These are phyloP conservation scores for Protomyces macrosporus DNA, from an alignment of 1,139 yeast species.

Conservation along the genomic window DNA sequence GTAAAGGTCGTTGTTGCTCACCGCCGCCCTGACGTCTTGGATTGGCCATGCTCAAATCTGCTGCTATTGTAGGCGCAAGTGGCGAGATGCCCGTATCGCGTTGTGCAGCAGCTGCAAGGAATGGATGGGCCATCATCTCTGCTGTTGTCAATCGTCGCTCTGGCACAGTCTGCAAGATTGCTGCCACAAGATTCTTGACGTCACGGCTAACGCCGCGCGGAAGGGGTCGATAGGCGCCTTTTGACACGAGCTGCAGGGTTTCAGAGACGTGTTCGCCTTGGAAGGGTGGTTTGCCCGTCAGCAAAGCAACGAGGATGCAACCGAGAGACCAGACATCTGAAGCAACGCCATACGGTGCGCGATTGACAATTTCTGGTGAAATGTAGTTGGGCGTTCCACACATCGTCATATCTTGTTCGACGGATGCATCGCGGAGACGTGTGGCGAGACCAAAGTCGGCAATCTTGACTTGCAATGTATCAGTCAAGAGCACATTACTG, in stretches of 20 bases:
- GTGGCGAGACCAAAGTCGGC: conserved; percentile 29
- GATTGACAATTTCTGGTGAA: conserved; percentile 52
- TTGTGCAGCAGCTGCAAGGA: conserved; percentile 5
- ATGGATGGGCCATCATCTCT: conserved; percentile 26
- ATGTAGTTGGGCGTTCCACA: conserved; percentile 36
- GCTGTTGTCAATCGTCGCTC: conserved; percentile 19
- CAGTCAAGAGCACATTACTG: conserved; percentile 47
- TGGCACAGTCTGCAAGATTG: conserved; percentile 26
- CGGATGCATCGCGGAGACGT: conserved; percentile 20
- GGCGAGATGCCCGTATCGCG: neutral
- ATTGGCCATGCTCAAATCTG: neutral
- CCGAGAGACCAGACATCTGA: conserved; percentile 59
- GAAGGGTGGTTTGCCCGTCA: conserved; percentile 51
- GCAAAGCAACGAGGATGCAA: conserved; percentile 54
- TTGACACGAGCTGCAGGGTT: conserved; percentile 17
- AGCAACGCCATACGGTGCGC: conserved; percentile 51
- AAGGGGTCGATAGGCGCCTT: conserved; percentile 24
- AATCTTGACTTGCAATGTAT: conserved; percentile 14
- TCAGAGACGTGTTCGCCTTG: conserved; percentile 41
- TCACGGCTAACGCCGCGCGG: conserved; percentile 24
- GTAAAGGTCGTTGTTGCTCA: neutral
- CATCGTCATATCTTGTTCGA: conserved; percentile 35
- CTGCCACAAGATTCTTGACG: conserved; percentile 20
- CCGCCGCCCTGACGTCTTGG: neutral
- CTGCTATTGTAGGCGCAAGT: neutral